Evolutionary conservation across 2,329 filamentous ascomycete species (phyloP).

Genomic region (Lachnum nothofagi): DNA sequence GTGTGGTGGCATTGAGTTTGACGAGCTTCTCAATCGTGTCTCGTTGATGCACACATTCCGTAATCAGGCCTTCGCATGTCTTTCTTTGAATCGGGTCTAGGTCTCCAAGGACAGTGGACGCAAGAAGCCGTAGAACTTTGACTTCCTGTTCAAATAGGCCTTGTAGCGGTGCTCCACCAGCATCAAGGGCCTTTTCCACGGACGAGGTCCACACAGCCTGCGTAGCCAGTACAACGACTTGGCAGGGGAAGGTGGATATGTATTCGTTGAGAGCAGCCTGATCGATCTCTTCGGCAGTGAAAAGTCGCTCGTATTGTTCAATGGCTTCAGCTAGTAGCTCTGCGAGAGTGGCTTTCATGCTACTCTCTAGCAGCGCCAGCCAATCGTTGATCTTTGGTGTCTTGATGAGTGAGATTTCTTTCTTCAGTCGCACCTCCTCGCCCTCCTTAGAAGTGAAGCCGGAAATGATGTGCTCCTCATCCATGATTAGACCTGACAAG

Average conservation of each 20-base stretch:
- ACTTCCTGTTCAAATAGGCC: slow-evolving; percentile 76
- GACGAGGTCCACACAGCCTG: slow-evolving; percentile 90
- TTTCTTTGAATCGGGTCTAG: slow-evolving; percentile 81
- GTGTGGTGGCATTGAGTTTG: slow-evolving; percentile 64
- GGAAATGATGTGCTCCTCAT: slow-evolving; percentile 82
- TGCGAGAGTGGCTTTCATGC: slow-evolving; percentile 90
- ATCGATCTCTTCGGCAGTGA: slow-evolving; percentile 67
- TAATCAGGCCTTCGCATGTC: slow-evolving; percentile 98
- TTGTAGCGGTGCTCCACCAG: slow-evolving; percentile 64
- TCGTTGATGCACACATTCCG: slow-evolving; percentile 95
- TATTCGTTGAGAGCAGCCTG: slow-evolving; percentile 68
- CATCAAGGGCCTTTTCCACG: slow-evolving; percentile 70
- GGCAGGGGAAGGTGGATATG: slow-evolving; percentile 78
- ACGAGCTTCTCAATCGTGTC: slow-evolving; percentile 87
- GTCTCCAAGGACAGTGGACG: slow-evolving; percentile 83
- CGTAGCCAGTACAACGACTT: slow-evolving; percentile 90
- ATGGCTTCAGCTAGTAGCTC: slow-evolving; percentile 85
- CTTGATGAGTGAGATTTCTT: slow-evolving; percentile 85
- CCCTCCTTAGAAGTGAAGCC: slow-evolving; percentile 95
- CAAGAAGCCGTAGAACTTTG: slow-evolving; percentile 77
- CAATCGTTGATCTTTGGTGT: slow-evolving; percentile 98
- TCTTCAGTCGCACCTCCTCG: slow-evolving; percentile 80
- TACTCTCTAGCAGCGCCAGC: slow-evolving; percentile 85
- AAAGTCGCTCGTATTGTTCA: slow-evolving; percentile 73
- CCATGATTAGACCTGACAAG: slow-evolving; percentile 81